A percentile compares a stretch with the other conserved stretches of the same genome.
Evolutionary conservation across 192 early-diverging fungal genomes (phyloP).

Genomic region (Linnemannia zychae): DNA sequence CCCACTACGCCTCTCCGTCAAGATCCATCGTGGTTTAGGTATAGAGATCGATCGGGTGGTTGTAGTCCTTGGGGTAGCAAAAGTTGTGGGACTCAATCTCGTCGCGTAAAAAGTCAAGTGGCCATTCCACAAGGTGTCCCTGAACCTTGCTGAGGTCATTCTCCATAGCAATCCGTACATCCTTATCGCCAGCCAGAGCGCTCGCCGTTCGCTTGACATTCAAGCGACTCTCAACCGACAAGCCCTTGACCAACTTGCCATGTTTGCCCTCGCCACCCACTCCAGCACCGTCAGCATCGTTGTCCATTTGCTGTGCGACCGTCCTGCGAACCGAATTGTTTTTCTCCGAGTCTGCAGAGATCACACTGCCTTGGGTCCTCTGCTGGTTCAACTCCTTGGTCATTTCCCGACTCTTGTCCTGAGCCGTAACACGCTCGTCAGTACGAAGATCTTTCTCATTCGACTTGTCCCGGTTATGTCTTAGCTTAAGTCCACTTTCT

Average conservation of each 20-base stretch:
- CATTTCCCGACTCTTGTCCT: conserved; percentile 12
- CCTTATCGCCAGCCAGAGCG: conserved; percentile 28
- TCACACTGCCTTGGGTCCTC: neutral
- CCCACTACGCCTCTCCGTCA: neutral
- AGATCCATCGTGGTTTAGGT: too few species aligned
- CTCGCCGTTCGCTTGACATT: conserved; percentile 48
- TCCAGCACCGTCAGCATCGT: neutral
- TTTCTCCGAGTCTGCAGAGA: conserved; percentile 9
- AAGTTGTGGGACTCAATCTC: conserved; percentile 58
- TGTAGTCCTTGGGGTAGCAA: conserved; percentile 56
- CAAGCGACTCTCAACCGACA: conserved; percentile 2
- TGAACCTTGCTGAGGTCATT: conserved; percentile 54
- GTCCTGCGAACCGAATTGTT: neutral
- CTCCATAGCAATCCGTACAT: conserved; percentile 37
- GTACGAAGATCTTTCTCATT: conserved; percentile 25
- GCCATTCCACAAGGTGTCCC: conserved; percentile 70
- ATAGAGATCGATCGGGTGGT: conserved; percentile 56
- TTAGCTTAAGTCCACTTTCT: neutral
- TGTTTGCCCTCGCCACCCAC: neutral
- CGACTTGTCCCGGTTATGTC: neutral
- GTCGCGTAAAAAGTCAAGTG: conserved; percentile 63
- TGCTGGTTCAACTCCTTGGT: neutral
- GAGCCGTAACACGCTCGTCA: conserved; percentile 16
- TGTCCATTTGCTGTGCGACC: neutral
- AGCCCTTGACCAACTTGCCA: neutral